These are phyloP conservation scores for Aspergillus sp. DNA, from an alignment of 2,329 filamentous ascomycete species.

Conservation along the genomic window DNA sequence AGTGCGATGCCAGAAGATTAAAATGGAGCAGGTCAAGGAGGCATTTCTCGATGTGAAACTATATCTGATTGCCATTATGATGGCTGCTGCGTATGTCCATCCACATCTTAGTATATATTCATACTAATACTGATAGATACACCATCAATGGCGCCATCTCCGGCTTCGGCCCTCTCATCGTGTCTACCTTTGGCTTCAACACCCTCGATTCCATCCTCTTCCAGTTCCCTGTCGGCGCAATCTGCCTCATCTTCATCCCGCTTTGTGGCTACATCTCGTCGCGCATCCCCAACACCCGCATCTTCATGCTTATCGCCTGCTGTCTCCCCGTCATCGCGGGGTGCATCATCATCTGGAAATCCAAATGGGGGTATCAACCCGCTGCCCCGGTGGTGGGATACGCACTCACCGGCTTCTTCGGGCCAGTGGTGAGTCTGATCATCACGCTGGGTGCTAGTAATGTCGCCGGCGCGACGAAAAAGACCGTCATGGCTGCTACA, in stretches of 20 bases:
- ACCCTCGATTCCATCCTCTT: conserved; percentile 63
- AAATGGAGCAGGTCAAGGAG: conserved; percentile 55
- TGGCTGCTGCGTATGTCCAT: conserved; percentile 54
- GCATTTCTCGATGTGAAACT: conserved; percentile 56
- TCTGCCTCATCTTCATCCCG: conserved; percentile 65
- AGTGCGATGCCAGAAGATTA: conserved; percentile 58
- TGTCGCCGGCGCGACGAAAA: conserved; percentile 72
- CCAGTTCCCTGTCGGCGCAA: conserved; percentile 67
- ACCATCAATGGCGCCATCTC: conserved; percentile 68
- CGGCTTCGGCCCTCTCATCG: conserved; percentile 67
- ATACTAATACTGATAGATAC: conserved; percentile 39
- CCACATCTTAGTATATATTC: not conserved
- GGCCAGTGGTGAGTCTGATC: conserved; percentile 62
- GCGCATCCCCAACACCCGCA: conserved; percentile 57
- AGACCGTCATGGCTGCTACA: conserved; percentile 68
- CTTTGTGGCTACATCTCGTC: conserved; percentile 61
- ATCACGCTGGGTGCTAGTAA: conserved; percentile 60
- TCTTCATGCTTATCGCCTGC: conserved; percentile 60
- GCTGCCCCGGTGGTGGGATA: conserved; percentile 66
- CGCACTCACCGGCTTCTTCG: conserved; percentile 68
- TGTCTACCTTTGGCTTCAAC: conserved; percentile 65
- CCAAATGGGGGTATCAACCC: conserved; percentile 58
- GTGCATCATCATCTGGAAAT: conserved; percentile 71
- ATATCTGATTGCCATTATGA: conserved; percentile 62
- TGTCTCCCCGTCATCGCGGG: conserved; percentile 72